phyloP scores from a whole-genome alignment of 225 moss, liverwort and hornwort species.

The Polytrichum commune region DNA sequence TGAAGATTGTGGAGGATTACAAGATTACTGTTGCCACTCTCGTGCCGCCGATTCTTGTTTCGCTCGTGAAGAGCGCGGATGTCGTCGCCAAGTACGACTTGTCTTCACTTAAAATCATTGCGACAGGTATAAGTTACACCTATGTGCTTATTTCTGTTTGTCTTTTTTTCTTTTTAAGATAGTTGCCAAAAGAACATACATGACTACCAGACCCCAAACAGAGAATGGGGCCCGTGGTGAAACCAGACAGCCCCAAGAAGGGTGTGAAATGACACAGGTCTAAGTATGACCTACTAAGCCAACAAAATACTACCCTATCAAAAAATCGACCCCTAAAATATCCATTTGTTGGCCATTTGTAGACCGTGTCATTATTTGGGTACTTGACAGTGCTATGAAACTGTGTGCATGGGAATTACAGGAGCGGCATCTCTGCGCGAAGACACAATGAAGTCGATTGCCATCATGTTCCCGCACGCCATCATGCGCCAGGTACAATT shows the following conservation, averaged over 20 bases:
- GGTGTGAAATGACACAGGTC: no score
- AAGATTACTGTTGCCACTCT: conserved; percentile 1
- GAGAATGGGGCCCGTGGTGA: no score
- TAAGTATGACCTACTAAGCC: no score
- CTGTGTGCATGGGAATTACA: conserved; percentile 6
- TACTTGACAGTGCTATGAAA: no score
- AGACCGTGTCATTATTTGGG: no score
- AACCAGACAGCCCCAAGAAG: no score
- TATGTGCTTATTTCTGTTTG: conserved; percentile 20
- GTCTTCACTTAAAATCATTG: background rate
- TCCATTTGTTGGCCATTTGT: no score
- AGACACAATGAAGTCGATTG: conserved; percentile 6
- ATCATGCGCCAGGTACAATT: conserved; percentile 10
- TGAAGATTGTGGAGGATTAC: background rate
- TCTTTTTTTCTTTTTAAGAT: no score
- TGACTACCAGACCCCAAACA: no score
- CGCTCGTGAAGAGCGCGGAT: background rate
- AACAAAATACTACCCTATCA: no score
- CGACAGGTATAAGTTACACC: background rate
- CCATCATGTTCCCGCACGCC: conserved; percentile 2
- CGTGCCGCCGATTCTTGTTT: conserved; percentile 1
- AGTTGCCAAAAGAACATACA: no score
- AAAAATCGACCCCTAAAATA: no score
- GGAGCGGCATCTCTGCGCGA: conserved; percentile 4
- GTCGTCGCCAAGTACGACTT: background rate